phyloP scores from a whole-genome alignment of 1,284 basidiomycete genomes.

The Naganishia cerealis region DNA sequence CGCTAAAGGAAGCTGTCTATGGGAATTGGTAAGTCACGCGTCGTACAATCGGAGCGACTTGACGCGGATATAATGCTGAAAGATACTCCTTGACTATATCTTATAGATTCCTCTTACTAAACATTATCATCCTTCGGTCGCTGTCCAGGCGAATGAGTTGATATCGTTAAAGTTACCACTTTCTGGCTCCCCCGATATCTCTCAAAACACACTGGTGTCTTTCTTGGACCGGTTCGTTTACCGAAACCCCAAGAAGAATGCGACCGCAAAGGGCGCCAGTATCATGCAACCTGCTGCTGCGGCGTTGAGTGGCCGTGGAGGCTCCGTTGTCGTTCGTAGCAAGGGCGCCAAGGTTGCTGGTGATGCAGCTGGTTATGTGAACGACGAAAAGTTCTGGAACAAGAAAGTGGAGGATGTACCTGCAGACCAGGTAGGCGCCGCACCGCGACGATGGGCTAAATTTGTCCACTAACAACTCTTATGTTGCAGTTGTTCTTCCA shows the following conservation, averaged over 20 bases:
- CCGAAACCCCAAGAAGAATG: conserved; percentile 89
- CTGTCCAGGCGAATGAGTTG: conserved; percentile 81
- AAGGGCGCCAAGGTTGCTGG: conserved; percentile 62
- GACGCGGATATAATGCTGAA: not conserved
- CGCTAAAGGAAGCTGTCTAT: conserved; percentile 77
- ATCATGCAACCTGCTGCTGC: conserved; percentile 94
- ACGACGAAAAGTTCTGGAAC: conserved; percentile 76
- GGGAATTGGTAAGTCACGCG: conserved; percentile 71
- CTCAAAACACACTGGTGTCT: conserved; percentile 86
- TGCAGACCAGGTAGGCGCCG: conserved; percentile 71
- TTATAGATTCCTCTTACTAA: conserved; percentile 71
- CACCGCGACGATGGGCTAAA: not conserved
- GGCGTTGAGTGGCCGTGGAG: conserved; percentile 50
- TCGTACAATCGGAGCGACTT: not conserved
- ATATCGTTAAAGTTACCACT: conserved; percentile 62
- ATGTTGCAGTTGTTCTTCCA: conserved; percentile 64
- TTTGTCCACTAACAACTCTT: not conserved
- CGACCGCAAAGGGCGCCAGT: conserved; percentile 67
- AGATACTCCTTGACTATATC: not conserved
- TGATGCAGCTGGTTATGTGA: conserved; percentile 61
- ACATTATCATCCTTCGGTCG: conserved; percentile 90
- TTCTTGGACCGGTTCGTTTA: conserved; percentile 89
- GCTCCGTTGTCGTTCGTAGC: conserved; percentile 62
- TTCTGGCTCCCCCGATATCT: conserved; percentile 81
- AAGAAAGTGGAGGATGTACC: conserved; percentile 73